Conservation (phyloP, 2,329 filamentous ascomycete species). For the Cryphonectria radicalis region DNA sequence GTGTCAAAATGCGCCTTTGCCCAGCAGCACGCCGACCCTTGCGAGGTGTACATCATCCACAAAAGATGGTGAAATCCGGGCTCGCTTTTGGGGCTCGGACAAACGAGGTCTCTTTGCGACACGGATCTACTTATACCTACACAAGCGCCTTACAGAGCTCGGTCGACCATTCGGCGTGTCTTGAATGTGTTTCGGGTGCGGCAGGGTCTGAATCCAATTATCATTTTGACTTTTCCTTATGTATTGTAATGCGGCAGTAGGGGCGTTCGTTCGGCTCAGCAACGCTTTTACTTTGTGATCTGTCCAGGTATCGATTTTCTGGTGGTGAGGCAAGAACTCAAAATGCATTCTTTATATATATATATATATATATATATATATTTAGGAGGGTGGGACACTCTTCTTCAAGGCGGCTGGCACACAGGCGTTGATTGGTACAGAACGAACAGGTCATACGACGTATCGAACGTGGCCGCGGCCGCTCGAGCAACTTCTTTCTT, state of each 20-base stretch:
- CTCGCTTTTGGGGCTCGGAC: not conserved
- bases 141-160: not conserved
- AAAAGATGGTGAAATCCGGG: not conserved
- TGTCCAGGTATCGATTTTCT: constrained; percentile 20
- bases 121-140: not conserved
- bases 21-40: not conserved
- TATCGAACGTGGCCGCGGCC: constrained; percentile 17
- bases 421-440: constrained; percentile 23
- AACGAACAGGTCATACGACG: not conserved
- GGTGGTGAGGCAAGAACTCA: constrained; percentile 18
- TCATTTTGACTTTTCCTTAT: constrained; percentile 13
- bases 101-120: not conserved
- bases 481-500: constrained; percentile 13
- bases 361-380: not conserved
- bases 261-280: constrained; percentile 13
- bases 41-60: not conserved
- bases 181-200: not conserved
- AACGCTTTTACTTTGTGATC: constrained; percentile 24
- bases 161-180: not conserved
- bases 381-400: constrained; percentile 5
- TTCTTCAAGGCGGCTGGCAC: constrained; percentile 13
- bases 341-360: constrained; percentile 23
- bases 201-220: not conserved
- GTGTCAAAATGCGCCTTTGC: constrained; percentile 8
- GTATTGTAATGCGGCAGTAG: constrained; percentile 22